phyloP scores from a whole-genome alignment of 2,329 filamentous ascomycete genomes.

The Exutisphaerella laricina region DNA sequence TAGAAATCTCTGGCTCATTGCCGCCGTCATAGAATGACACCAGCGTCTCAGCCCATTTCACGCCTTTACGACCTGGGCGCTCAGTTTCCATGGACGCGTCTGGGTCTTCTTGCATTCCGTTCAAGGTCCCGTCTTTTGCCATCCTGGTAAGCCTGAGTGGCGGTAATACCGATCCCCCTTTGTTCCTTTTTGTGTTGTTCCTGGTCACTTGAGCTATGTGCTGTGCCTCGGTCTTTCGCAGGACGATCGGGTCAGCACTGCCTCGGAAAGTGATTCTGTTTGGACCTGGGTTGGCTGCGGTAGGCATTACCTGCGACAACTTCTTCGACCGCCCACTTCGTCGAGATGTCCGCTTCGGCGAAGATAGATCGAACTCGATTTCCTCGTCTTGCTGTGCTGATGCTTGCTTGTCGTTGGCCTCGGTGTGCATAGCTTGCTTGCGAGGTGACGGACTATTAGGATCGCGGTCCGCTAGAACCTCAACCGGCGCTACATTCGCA shows the following conservation, averaged over 20 bases:
- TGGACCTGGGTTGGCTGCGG: slow-evolving; percentile 31
- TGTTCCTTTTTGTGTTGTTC: slow-evolving; percentile 48
- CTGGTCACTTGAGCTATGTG: slow-evolving; percentile 42
- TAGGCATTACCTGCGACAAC: slow-evolving; percentile 15
- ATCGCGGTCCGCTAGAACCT: slow-evolving; percentile 43
- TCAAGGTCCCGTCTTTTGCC: slow-evolving; percentile 15
- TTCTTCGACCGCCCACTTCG: slow-evolving; percentile 22
- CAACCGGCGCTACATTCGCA: slow-evolving; percentile 8
- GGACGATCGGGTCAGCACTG: slow-evolving; percentile 37
- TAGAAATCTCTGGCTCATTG: slow-evolving; percentile 16
- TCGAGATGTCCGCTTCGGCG: slow-evolving; percentile 12
- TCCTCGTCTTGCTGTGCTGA: slow-evolving; percentile 10
- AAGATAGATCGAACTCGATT: slow-evolving; percentile 15
- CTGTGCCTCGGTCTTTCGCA: slow-evolving; percentile 47
- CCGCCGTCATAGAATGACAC: slow-evolving; percentile 40
- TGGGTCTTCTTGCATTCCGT: slow-evolving; percentile 11
- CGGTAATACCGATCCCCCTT: slow-evolving; percentile 42
- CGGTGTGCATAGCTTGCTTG: slow-evolving; percentile 19
- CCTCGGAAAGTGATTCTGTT: slow-evolving; percentile 44
- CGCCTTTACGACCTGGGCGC: slow-evolving; percentile 28
- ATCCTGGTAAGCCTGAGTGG: slow-evolving; percentile 41
- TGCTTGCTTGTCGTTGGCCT: slow-evolving; percentile 7
- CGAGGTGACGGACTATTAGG: slow-evolving; percentile 43
- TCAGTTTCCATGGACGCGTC: slow-evolving; percentile 13
- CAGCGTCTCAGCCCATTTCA: slow-evolving; percentile 45